phyloP scores from a whole-genome alignment of 2,329 filamentous ascomycete genomes.

The Bipolaris cookei region DNA sequence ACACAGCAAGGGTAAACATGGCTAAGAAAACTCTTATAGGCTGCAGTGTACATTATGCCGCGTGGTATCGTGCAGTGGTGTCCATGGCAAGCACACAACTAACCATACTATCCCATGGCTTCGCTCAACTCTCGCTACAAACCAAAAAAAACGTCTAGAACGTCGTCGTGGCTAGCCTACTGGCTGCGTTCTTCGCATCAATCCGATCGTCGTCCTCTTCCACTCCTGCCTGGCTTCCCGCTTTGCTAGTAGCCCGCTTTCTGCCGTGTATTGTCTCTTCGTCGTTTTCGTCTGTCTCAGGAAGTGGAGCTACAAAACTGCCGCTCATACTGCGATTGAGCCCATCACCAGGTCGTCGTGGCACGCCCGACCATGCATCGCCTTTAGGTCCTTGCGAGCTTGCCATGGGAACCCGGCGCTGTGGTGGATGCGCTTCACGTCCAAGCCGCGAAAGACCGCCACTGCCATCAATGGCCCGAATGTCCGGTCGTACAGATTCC shows the following conservation, averaged over 20 bases:
- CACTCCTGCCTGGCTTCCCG: constrained; percentile 64
- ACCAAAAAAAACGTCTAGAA: constrained; percentile 63
- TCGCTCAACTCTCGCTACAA: constrained; percentile 14
- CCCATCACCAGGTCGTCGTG: constrained; percentile 75
- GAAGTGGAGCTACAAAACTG: constrained; percentile 64
- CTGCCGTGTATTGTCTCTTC: constrained; percentile 56
- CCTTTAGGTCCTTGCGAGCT: constrained; percentile 95
- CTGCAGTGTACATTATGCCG: constrained; percentile 8
- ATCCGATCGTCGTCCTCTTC: constrained; percentile 93
- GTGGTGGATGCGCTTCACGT: constrained; percentile 80
- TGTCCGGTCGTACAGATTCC: constrained; percentile 92
- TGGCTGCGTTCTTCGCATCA: constrained; percentile 94
- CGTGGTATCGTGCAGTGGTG: constrained; percentile 13
- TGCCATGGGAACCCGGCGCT: constrained; percentile 76
- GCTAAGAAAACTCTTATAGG: constrained; percentile 3
- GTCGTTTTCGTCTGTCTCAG: constrained; percentile 66
- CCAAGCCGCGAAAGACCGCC: constrained; percentile 90
- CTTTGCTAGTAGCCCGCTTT: constrained; percentile 57
- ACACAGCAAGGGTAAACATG: not conserved
- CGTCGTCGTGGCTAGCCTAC: constrained; percentile 89
- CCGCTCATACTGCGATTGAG: constrained; percentile 77
- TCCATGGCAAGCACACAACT: constrained; percentile 4
- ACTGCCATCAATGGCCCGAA: constrained; percentile 88
- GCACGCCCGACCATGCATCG: constrained; percentile 97
- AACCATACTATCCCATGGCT: not conserved